Base-by-base conservation (phyloP, 108 stramenopile genomes). In the Nitzschia putrida region DNA sequence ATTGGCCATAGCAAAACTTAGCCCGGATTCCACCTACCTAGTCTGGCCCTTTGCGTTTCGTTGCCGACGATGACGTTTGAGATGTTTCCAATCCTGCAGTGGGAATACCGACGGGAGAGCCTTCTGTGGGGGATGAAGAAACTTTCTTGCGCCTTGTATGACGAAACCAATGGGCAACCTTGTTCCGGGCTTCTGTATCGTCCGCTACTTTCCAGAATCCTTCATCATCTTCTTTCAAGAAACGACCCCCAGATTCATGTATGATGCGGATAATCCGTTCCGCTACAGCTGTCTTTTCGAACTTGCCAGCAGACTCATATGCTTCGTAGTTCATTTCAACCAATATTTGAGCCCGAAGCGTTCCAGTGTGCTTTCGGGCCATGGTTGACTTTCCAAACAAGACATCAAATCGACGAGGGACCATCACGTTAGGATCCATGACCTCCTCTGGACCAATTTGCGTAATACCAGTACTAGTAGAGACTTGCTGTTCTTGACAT, bases 271-370 rank as follows among this genome's bases (percentile, higher is more conserved):
- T 51, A 24, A 78, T 68, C 29, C 20, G 51, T 45, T 67, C 43
- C 13, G 77, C 66, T 34, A 78, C 41, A 12, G 18, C 53, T 10
- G 70, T 78, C 57, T 78, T 78, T 56, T 72, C 52, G 11, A 49
- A 49, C 51, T 78, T 78, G 50, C 44, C 29, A 47, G 57, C 44
- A 16, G 22, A 44, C 50, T 39, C 58, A 24, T 60, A 64, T 5
- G 53, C 14, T 29, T 56, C 53, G 18, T 1, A 70, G 12, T 53
- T 1, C 67, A 60, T 70, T 14, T 70, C 20, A 8, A 41, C 37
- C 16, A 60, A 25, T 29, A 50, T 57, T 11, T 34, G 9, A 2
- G 54, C 54, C 22, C 64, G 55, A 16, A 56, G 45, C 29, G 67
- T 73, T 10, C 72, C 72, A 16, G 43, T 18, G 29, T 73, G 72